Base-by-base conservation (phyloP, 1,284 basidiomycete genomes). In the Neotropicomus parvogracilis region DNA sequence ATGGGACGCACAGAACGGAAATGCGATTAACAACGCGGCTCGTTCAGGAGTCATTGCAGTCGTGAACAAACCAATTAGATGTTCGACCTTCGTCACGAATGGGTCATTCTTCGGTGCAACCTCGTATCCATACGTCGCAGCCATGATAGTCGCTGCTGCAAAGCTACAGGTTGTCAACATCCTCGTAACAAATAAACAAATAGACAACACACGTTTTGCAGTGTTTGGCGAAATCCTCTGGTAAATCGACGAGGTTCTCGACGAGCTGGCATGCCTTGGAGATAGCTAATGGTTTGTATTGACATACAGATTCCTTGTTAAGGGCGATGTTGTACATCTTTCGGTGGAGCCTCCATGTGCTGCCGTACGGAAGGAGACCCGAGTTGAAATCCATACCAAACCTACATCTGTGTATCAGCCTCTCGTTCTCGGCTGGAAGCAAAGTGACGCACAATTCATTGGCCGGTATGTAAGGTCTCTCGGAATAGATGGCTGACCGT, bases 401-500 rank as follows among this genome's bases (percentile, higher is more conserved):
- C 21, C 66, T 64, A 31, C 13, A n/a, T 9, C 6, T 1, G n/a
- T 16, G 2, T 19, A 16, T 63, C 46, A 48, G n/a, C 24, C 11
- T 14, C 3, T 32, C 26, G 0, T 21, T 16, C 11, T 44, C 14
- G 3, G 35, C 16, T 27, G 19, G 32, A 36, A 36, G 19, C 0
- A 24, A 31, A 31, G 28, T 9, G 9, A 52, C 59, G 8, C 16
- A 60, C 66, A 48, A n/a, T 41, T 59, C 11, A 34, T 49, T 65
- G 7, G 54, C 54, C 2, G 49, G 50, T 31, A 64, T 38, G 34
- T 55, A 17, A 2, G 73, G 70, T n/a, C 76, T 64, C 44, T 68
- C 68, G 1, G 71, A 75, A 54, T 77, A 78, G n/a, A 66, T 64
- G 1, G 55, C 34, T 1, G 72, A 69, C 14, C 74, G 65, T 42